phyloP scores from a whole-genome alignment of 2,329 filamentous ascomycete genomes.

The Arthrinium puccinioides region DNA sequence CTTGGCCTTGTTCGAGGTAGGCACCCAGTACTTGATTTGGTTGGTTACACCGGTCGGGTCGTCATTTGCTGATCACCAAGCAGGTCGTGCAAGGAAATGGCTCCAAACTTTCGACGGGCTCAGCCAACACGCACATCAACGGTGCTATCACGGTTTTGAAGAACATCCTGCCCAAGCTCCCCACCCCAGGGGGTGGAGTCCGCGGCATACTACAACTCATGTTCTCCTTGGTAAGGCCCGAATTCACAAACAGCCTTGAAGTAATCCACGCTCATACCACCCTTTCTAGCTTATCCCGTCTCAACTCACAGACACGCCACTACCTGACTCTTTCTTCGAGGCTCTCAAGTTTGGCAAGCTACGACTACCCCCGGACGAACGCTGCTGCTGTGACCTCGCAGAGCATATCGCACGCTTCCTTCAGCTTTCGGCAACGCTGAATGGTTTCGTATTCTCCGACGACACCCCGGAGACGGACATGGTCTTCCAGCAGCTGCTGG shows the following conservation, averaged over 20 bases:
- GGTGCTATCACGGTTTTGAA: constrained; percentile 53
- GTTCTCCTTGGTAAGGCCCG: constrained; percentile 43
- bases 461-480: constrained; percentile 24
- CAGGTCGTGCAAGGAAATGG: constrained; percentile 35
- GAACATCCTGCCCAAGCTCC: constrained; percentile 31
- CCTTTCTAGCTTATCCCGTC: constrained; percentile 35
- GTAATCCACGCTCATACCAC: background rate
- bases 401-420: constrained; percentile 31
- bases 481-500: constrained; percentile 30
- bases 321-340: constrained; percentile 36
- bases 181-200: constrained; percentile 34
- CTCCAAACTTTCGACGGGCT: constrained; percentile 35
- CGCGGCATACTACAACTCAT: constrained; percentile 47
- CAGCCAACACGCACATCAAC: constrained; percentile 50
- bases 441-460: constrained; percentile 28
- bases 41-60: background rate
- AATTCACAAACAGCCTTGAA: too few relatives aligned
- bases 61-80: too few relatives aligned
- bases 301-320: constrained; percentile 27
- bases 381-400: constrained; percentile 33
- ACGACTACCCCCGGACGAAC: constrained; percentile 27
- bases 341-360: constrained; percentile 31
- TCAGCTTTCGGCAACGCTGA: constrained; percentile 28
- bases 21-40: constrained; percentile 9
- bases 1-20: constrained; percentile 56